These are phyloP conservation scores for Pseudocercospora cruenta DNA, from an alignment of 2,329 filamentous ascomycete species.

Conservation along the genomic window DNA sequence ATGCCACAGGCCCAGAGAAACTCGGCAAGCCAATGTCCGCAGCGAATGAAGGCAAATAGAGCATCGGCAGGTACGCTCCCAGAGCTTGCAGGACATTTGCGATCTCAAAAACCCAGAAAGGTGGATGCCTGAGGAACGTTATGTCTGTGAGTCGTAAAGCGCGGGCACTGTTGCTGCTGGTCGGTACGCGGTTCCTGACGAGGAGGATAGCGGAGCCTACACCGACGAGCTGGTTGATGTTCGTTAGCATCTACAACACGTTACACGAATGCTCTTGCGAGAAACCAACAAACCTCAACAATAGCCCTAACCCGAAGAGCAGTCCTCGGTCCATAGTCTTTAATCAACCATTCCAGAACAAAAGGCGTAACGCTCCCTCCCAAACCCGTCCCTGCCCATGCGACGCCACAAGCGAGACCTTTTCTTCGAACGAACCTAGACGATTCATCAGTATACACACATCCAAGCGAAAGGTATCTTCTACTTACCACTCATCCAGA, in stretches of 20 bases:
- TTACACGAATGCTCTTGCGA: no score
- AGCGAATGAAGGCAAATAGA: constrained; percentile 49
- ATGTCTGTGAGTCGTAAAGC: constrained; percentile 36
- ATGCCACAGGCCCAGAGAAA: constrained; percentile 42
- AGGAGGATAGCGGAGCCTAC: no score
- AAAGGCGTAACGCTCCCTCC: constrained; percentile 52
- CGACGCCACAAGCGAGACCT: constrained; percentile 57
- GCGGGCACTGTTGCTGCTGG: neutral
- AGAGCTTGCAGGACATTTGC: constrained; percentile 46
- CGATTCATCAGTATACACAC: no score
- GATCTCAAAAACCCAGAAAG: constrained; percentile 49
- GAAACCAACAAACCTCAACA: no score
- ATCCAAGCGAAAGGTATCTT: no score
- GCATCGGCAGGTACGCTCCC: constrained; percentile 49
- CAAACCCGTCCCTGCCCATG: constrained; percentile 49
- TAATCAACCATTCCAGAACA: constrained; percentile 47
- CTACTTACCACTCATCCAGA: constrained; percentile 56
- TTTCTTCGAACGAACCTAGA: constrained; percentile 49
- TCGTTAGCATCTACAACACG: no score
- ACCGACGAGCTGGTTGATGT: constrained; percentile 14
- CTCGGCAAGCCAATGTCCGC: constrained; percentile 40
- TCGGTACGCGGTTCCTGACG: neutral
- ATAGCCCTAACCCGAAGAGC: constrained; percentile 51
- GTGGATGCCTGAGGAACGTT: constrained; percentile 39
- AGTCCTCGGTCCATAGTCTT: constrained; percentile 48